Percentiles rank a stretch among this genome's conserved stretches.
Conservation (phyloP, 1,284 basidiomycete species). For the Puccinia coronata region DNA sequence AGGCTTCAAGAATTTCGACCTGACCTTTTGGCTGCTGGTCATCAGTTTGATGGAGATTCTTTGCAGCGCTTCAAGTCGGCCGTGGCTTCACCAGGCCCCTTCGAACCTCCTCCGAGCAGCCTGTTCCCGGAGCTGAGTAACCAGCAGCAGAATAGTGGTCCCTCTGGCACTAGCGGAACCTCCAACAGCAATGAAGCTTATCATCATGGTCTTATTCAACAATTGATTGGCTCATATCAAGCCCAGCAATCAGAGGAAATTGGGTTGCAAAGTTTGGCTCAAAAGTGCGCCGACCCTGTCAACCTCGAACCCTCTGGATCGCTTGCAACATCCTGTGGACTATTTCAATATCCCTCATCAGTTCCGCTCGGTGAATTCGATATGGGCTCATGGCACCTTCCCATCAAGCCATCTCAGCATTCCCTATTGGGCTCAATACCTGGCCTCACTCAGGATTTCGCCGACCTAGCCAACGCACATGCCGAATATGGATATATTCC, state of each 20-base stretch:
- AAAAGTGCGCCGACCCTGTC: neutral
- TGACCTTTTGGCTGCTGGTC: neutral
- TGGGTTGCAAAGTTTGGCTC: constrained; percentile 2
- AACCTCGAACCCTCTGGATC: neutral
- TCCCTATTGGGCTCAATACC: constrained; percentile 31
- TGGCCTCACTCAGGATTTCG: constrained; percentile 37
- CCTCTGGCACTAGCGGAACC: neutral
- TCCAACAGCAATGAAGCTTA: neutral
- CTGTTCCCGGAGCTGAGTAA: neutral
- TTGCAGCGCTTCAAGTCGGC: constrained; percentile 7
- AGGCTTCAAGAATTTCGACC: neutral
- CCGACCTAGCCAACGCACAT: constrained; percentile 35
- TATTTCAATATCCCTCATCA: constrained; percentile 15
- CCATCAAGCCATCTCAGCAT: constrained; percentile 39
- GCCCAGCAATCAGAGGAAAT: constrained; percentile 33
- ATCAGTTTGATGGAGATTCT: neutral
- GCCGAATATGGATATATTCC: constrained; percentile 48
- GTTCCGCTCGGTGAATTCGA: constrained; percentile 16
- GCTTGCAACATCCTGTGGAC: neutral
- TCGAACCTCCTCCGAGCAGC: neutral
- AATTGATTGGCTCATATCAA: constrained; percentile 31
- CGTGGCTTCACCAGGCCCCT: neutral
- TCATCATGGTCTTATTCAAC: constrained; percentile 19
- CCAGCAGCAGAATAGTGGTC: neutral
- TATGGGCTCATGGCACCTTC: constrained; percentile 20